phyloP scores from a whole-genome alignment of 2,329 filamentous ascomycete species.

The Mycogone perniciosa region DNA sequence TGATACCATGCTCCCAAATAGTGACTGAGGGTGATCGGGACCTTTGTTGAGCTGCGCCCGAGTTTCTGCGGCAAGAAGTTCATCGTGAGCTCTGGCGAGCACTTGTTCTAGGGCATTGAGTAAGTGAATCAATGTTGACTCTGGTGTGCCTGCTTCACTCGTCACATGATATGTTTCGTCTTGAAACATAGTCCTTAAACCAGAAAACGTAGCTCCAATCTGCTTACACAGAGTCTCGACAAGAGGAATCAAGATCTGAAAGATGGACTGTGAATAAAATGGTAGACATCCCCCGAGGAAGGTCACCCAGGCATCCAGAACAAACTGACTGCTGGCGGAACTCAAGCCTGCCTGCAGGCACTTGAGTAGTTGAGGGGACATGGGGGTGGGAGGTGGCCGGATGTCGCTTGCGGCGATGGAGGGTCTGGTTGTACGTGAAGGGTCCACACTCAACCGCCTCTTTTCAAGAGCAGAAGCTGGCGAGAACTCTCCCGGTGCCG shows the following conservation, averaged over 20 bases:
- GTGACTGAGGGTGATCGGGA: conserved; percentile 76
- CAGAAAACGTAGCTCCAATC: conserved; percentile 64
- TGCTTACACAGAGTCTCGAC: conserved; percentile 84
- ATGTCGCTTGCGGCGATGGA: conserved; percentile 31
- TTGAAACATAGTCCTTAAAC: conserved; percentile 60
- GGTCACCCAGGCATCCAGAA: conserved; percentile 86
- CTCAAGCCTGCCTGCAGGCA: conserved; percentile 78
- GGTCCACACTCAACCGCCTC: conserved; percentile 36
- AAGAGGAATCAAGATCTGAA: conserved; percentile 82
- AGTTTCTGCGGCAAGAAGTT: conserved; percentile 69
- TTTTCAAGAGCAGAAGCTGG: conserved; percentile 43
- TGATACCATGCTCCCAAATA: conserved; percentile 92
- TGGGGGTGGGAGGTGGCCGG: conserved; percentile 32
- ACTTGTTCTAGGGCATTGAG: conserved; percentile 92
- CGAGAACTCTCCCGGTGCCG: conserved; percentile 33
- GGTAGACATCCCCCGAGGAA: conserved; percentile 81
- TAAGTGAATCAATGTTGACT: conserved; percentile 72
- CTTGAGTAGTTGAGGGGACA: conserved; percentile 67
- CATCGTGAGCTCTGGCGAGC: conserved; percentile 79
- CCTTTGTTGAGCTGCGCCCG: conserved; percentile 63
- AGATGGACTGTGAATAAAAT: conserved; percentile 76
- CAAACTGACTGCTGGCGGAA: conserved; percentile 63
- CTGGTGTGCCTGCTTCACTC: conserved; percentile 40
- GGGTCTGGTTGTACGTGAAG: conserved; percentile 32
- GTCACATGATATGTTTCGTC: conserved; percentile 19